phyloP scores from a whole-genome alignment of 192 early-diverging fungal species.

The Backusella australiensis region DNA sequence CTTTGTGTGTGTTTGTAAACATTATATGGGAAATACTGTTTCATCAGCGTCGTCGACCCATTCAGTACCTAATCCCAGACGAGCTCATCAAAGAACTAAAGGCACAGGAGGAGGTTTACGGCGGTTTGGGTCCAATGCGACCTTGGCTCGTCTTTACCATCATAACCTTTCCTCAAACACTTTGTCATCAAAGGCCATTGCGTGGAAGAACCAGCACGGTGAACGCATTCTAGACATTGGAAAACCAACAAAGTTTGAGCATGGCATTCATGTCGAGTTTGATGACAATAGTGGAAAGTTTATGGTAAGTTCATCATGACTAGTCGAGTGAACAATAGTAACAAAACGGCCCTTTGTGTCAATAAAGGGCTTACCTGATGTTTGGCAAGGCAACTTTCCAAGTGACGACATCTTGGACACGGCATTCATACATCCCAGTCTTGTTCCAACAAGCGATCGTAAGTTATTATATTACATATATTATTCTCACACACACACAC shows the following conservation, averaged over 20 bases:
- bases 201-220: conserved; percentile 3
- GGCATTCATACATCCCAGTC: conserved; percentile 49
- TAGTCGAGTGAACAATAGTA: not conserved
- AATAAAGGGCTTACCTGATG: conserved; percentile 47
- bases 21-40: conserved; percentile 5
- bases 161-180: conserved; percentile 1
- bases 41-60: conserved; percentile 2
- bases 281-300: conserved; percentile 46
- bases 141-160: conserved; percentile 3
- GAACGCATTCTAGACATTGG: conserved; percentile 50
- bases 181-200: conserved; percentile 2
- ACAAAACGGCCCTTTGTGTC: not conserved
- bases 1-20: not conserved
- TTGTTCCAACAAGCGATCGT: conserved; percentile 37
- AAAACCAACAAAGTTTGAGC: conserved; percentile 54
- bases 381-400: conserved; percentile 49
- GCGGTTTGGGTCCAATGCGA: not conserved
- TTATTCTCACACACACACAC: not conserved
- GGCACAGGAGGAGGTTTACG: not conserved
- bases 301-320: conserved; percentile 34
- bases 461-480: not conserved
- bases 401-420: conserved; percentile 55
- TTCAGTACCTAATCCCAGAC: conserved; percentile 5
- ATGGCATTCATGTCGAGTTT: conserved; percentile 58
- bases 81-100: not conserved